A percentile compares a stretch with the other conserved stretches of the same genome.
Conservation (phyloP, 2,329 filamentous ascomycete species). For the Claviceps spartinae region DNA sequence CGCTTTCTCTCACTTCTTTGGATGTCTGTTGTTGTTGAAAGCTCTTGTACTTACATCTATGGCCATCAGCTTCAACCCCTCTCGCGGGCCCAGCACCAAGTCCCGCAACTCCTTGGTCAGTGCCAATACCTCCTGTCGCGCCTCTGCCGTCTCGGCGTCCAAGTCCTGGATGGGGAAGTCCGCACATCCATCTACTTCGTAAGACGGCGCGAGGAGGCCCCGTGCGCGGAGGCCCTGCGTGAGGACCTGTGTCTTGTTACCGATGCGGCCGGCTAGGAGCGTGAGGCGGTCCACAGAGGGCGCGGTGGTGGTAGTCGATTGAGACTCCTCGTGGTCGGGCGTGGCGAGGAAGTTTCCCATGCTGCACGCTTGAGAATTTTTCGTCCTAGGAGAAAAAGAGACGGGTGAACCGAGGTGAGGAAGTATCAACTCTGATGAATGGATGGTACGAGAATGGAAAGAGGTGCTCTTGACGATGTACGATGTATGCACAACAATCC, state of each 20-base stretch:
- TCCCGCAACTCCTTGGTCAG: conserved; percentile 12
- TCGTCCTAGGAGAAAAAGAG: too few species aligned
- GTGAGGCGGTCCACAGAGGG: conserved; percentile 9
- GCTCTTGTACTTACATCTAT: conserved; percentile 13
- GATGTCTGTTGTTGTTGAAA: neutral
- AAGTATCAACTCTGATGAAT: too few species aligned
- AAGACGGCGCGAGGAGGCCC: conserved; percentile 11
- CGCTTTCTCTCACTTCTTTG: neutral
- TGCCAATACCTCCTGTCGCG: conserved; percentile 10
- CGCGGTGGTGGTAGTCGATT: neutral
- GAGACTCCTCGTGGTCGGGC: neutral
- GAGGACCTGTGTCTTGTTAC: conserved; percentile 10
- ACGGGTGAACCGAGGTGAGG: too few species aligned
- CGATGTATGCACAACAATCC: too few species aligned
- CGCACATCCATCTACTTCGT: conserved; percentile 8
- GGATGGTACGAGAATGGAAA: too few species aligned
- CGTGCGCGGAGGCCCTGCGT: conserved; percentile 8
- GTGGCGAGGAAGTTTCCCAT: conserved; percentile 2
- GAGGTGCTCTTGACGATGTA: too few species aligned
- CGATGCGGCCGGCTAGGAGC: conserved; percentile 8
- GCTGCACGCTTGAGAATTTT: neutral
- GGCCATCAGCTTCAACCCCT: conserved; percentile 13
- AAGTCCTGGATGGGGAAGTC: conserved; percentile 9
- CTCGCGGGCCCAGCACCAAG: conserved; percentile 10
- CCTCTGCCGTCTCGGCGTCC: conserved; percentile 5